These are phyloP conservation scores for Fusarium siculi DNA, from an alignment of 2,329 filamentous ascomycete species.

Conservation along the genomic window DNA sequence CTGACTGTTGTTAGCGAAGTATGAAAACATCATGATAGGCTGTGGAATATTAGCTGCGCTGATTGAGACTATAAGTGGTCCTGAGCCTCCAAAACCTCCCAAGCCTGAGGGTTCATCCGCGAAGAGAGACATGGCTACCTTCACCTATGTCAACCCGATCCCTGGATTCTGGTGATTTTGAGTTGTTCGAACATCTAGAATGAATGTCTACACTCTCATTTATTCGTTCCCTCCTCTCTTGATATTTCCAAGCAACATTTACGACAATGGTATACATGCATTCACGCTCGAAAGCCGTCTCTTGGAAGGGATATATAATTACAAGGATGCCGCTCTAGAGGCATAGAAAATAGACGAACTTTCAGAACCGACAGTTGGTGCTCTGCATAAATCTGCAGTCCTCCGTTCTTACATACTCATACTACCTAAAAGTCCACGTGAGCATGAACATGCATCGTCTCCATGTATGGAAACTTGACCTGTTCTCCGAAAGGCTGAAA, in stretches of 20 bases:
- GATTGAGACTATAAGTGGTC: rapidly evolving
- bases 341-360: rapidly evolving
- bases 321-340: rapidly evolving
- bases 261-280: rapidly evolving
- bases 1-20: background rate
- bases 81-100: background rate
- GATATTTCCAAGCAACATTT: rapidly evolving
- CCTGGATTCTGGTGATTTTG: background rate
- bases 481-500: background rate
- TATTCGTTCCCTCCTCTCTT: background rate
- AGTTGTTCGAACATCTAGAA: rapidly evolving
- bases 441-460: background rate
- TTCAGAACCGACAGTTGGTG: rapidly evolving
- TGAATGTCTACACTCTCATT: rapidly evolving
- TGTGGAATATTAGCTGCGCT: background rate
- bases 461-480: too few relatives aligned
- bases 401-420: background rate
- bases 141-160: rapidly evolving
- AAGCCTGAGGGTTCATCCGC: background rate
- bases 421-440: background rate
- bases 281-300: background rate
- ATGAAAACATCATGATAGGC: too few relatives aligned
- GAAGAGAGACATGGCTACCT: background rate
- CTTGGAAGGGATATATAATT: rapidly evolving
- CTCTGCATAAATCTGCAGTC: background rate